Percentiles rank a stretch among this genome's conserved stretches.
These are phyloP conservation scores for Pythium inflatum DNA, from an alignment of 352 stramenopile genomes.

Conservation along the genomic window DNA sequence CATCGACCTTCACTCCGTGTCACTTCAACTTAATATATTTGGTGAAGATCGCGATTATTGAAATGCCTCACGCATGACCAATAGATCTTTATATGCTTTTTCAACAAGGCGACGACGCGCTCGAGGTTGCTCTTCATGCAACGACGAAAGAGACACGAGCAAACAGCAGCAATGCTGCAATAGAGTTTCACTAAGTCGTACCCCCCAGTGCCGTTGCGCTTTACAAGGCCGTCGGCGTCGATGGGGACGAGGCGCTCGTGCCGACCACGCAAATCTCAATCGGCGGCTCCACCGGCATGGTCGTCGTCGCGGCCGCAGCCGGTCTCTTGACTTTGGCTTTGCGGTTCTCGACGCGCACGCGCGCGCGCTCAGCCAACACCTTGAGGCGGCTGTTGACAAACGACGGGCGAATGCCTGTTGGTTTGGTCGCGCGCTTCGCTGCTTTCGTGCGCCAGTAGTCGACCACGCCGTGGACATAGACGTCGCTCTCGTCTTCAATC, in stretches of 20 bases:
- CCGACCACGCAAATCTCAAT: constrained; percentile 17
- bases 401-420: neutral
- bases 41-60: too few relatives aligned
- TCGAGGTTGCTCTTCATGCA: too few relatives aligned
- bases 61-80: too few relatives aligned
- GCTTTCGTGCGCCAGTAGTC: constrained; percentile 60
- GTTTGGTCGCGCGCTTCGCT: neutral
- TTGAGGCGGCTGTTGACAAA: constrained; percentile 42
- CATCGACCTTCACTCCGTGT: too few relatives aligned
- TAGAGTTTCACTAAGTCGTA: too few relatives aligned
- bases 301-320: neutral
- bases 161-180: too few relatives aligned
- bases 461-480: constrained; percentile 64
- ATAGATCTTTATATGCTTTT: too few relatives aligned
- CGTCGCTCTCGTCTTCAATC: constrained; percentile 90
- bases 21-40: too few relatives aligned
- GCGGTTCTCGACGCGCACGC: constrained; percentile 46
- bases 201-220: too few relatives aligned
- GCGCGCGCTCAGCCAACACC: constrained; percentile 50
- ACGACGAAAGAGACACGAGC: too few relatives aligned
- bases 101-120: too few relatives aligned
- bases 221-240: too few relatives aligned
- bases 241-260: neutral
- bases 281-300: neutral
- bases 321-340: constrained; percentile 9